These are phyloP conservation scores for Lepidium aucheri DNA, from an alignment of 345 rosid genomes.

Conservation along the genomic window DNA sequence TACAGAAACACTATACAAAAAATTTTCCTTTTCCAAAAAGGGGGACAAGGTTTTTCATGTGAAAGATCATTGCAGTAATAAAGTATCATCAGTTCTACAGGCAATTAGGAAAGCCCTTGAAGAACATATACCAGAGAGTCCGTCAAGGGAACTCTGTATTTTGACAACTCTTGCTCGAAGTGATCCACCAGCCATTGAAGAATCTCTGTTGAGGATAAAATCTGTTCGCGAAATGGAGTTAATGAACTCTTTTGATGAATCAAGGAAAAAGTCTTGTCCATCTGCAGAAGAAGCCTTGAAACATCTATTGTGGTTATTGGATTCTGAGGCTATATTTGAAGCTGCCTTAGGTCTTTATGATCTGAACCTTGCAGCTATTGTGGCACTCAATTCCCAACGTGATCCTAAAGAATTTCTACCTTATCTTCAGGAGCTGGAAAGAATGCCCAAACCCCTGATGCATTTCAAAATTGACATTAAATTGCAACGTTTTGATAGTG, in stretches of 20 bases:
- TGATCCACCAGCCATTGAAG: slow-evolving; percentile 86
- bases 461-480: slow-evolving; percentile 77
- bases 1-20: slow-evolving; percentile 61
- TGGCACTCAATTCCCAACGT: slow-evolving; percentile 87
- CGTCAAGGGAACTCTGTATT: slow-evolving; percentile 91
- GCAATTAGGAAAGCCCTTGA: slow-evolving; percentile 81
- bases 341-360: slow-evolving; percentile 96
- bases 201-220: slow-evolving; percentile 82
- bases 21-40: slow-evolving; percentile 34
- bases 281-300: slow-evolving; percentile 93
- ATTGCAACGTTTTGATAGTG: slow-evolving; percentile 69
- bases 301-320: slow-evolving; percentile 93
- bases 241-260: slow-evolving; percentile 47
- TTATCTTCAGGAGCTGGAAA: slow-evolving; percentile 74
- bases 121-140: slow-evolving; percentile 69
- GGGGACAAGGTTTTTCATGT: slow-evolving; percentile 33
- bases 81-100: slow-evolving; percentile 72
- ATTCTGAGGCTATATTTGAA: slow-evolving; percentile 84
- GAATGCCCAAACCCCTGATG: slow-evolving; percentile 64
- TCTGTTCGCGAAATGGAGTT: slow-evolving; percentile 83
- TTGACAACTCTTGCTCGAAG: slow-evolving; percentile 87
- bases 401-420: slow-evolving; percentile 99
- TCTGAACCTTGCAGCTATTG: slow-evolving; percentile 95
- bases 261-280: slow-evolving; percentile 50
- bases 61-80: slow-evolving; percentile 38